Base-by-base conservation (phyloP, 225 moss, liverwort and hornwort species). In the Bryum argenteum region DNA sequence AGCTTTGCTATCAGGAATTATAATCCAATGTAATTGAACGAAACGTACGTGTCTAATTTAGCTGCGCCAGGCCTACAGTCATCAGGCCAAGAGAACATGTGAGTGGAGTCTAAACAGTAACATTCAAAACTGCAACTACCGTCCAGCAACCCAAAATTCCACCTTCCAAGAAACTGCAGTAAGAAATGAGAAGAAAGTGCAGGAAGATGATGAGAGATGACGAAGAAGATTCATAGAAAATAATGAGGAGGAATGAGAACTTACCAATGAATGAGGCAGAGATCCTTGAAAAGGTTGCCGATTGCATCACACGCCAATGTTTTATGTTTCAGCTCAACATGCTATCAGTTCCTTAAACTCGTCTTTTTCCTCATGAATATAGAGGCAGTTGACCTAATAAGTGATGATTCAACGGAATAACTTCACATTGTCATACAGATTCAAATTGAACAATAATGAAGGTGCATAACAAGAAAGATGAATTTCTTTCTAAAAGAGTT, bases 201-300 rank as follows among this genome's bases (percentile, higher is more conserved):
- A 68, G 17, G 9, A 72, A 68, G 53, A 28, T n/a, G n/a, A n/a
- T n/a, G n/a, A 33, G 28, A 33, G 5, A 28, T 5, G 2, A 33
- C 7, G 33, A 33, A 33, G 33, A 33, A 33, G 33, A 33, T 6
- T 33, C 28, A 18, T 28, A 72, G 14, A 15, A 75, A 67, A 58
- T 21, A 22, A 40, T 3, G 3, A 64, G 12, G 16, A 71, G 23
- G 37, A 45, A 58, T 75, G 37, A 72, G 54, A 40, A 33, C 52
- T 57, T 78, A 89, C 89, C 95, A 95, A 55, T 95, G 95, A 15
- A 95, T 85, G 66, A 95, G 93, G 70, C 95, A 95, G 63, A 95
- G 92, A 73, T 95, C 92, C 89, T 33, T 89, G 75, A 54, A 26
- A 79, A 54, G 68, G 42, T 66, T 17, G 75, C 22, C 42, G 68